These are phyloP conservation scores for Candida hungchunana DNA, from an alignment of 805 yeast genomes.

Conservation along the genomic window DNA sequence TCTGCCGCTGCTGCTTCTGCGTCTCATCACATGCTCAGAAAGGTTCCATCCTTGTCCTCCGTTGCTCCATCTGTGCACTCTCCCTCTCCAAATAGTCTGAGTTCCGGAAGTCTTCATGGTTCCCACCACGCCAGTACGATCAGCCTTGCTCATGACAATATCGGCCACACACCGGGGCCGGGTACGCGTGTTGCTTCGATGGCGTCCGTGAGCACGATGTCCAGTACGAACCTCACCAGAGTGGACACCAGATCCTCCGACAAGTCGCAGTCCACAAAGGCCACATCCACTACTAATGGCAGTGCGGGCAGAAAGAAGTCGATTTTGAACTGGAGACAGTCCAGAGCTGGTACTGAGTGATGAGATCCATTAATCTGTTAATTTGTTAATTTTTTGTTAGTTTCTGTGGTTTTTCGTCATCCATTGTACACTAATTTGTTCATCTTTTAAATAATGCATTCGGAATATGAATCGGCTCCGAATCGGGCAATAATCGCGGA, in stretches of 20 bases:
- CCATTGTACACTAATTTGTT: too few species aligned
- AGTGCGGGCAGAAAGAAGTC: slow-evolving; percentile 26
- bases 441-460: too few species aligned
- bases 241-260: slow-evolving; percentile 29
- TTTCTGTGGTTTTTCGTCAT: too few species aligned
- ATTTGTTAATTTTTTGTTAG: too few species aligned
- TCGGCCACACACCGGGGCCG: background rate
- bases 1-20: too few species aligned
- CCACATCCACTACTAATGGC: slow-evolving; percentile 11
- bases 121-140: too few species aligned
- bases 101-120: too few species aligned
- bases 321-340: slow-evolving; percentile 33
- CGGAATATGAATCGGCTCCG: too few species aligned
- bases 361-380: too few species aligned
- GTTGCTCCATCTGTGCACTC: too few species aligned
- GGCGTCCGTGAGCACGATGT: slow-evolving; percentile 8
- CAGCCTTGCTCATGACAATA: too few species aligned
- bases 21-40: slow-evolving; percentile 14
- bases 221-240: slow-evolving; percentile 18
- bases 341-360: slow-evolving; percentile 17
- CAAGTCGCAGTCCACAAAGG: slow-evolving; percentile 19
- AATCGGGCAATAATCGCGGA: background rate
- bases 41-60: slow-evolving; percentile 18
- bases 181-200: slow-evolving; percentile 7
- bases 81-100: too few species aligned